Evolutionary conservation across 1,139 yeast species (phyloP).

Genomic region (Wickerhamomyces sp.): DNA sequence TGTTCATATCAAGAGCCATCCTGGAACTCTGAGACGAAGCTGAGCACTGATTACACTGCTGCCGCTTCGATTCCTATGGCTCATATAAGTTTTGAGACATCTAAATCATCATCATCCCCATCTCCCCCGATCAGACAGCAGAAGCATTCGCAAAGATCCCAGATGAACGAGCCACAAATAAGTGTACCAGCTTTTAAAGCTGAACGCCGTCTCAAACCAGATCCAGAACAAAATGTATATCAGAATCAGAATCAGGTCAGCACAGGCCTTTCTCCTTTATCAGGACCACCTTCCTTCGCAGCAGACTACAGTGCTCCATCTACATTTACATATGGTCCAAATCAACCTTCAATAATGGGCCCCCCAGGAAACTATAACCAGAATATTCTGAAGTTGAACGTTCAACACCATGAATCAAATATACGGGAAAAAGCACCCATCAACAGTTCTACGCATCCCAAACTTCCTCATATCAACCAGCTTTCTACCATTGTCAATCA

Average conservation of each 20-base stretch:
- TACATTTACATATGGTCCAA: background rate
- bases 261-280: too few relatives aligned
- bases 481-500: background rate
- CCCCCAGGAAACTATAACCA: background rate
- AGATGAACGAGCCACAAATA: too few relatives aligned
- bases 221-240: too few relatives aligned
- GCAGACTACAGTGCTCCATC: too few relatives aligned
- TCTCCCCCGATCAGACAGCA: background rate
- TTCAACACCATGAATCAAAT: conserved; percentile 6
- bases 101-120: background rate
- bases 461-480: background rate
- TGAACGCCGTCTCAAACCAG: too few relatives aligned
- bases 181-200: too few relatives aligned
- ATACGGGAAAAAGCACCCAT: conserved; percentile 1
- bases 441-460: background rate
- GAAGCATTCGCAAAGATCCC: too few relatives aligned
- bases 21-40: conserved; percentile 14
- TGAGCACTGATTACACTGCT: conserved; percentile 11
- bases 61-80: conserved; percentile 23
- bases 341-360: background rate
- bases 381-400: background rate
- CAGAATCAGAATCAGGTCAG: too few relatives aligned
- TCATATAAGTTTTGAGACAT: conserved; percentile 6
- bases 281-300: too few relatives aligned
- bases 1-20: conserved; percentile 25